phyloP scores from a whole-genome alignment of 495 filamentous ascomycete genomes.

The Penicillium bialowiezense region DNA sequence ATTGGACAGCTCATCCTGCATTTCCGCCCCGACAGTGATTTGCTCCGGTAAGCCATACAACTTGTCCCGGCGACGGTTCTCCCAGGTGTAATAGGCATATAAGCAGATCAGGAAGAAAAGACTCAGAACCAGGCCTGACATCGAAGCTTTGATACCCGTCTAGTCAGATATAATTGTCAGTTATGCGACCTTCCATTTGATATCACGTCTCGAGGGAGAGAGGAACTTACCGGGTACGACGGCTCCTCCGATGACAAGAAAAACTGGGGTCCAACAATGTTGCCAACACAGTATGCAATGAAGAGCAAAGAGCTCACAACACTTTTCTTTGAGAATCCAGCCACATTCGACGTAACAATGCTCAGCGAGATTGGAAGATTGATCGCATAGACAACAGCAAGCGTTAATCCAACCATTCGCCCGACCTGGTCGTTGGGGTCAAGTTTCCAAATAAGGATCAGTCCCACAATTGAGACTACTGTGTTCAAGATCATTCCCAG shows the following conservation, averaged over 20 bases:
- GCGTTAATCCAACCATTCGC: slow-evolving; percentile 52
- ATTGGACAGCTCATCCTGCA: slow-evolving; percentile 31
- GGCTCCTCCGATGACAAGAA: slow-evolving; percentile 33
- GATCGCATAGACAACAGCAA: slow-evolving; percentile 49
- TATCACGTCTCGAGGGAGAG: not conserved
- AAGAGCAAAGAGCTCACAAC: slow-evolving; percentile 24
- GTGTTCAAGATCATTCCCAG: slow-evolving; percentile 34
- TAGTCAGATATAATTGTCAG: slow-evolving; percentile 4
- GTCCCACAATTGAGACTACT: slow-evolving; percentile 45
- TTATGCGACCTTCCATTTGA: not conserved
- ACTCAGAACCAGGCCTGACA: slow-evolving; percentile 29
- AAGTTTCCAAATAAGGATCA: slow-evolving; percentile 57
- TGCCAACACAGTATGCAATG: slow-evolving; percentile 53
- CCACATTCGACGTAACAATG: slow-evolving; percentile 58
- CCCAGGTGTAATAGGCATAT: slow-evolving; percentile 25
- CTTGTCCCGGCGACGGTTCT: slow-evolving; percentile 28
- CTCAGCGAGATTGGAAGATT: slow-evolving; percentile 55
- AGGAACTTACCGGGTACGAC: slow-evolving; percentile 23
- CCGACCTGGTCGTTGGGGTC: slow-evolving; percentile 50
- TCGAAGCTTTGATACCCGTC: slow-evolving; percentile 34
- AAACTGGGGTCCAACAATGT: slow-evolving; percentile 42
- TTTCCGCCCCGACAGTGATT: slow-evolving; percentile 22
- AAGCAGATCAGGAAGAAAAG: slow-evolving; percentile 26
- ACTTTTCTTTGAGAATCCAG: slow-evolving; percentile 37
- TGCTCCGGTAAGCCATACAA: slow-evolving; percentile 23